Evolutionary conservation across 139 green algal species (phyloP), one percentile per base, ranked within the genome.

Genomic region (Astrephomene gubernaculifera): DNA sequence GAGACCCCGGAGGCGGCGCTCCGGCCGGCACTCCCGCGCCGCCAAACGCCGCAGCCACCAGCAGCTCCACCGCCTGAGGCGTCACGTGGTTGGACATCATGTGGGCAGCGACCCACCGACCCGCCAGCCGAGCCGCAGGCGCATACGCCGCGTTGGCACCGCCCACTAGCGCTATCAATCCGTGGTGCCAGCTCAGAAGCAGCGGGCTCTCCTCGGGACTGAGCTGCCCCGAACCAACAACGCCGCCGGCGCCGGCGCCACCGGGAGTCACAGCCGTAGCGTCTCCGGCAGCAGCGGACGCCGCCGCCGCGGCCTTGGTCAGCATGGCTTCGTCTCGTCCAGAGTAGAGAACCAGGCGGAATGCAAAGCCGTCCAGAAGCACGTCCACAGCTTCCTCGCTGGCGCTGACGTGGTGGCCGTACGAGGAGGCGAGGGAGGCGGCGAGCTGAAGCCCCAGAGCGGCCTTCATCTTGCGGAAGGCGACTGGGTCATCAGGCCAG

Each of bases 371-470:
- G 57, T 97, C 92, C 14, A 87, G 72, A 7, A 97, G 73, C 5
- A 97, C 93, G 38, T 97, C 94, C 19, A 98, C 73, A 5, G 63
- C 86, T 27, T 92, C 91, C 69, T 96, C 91, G 6, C 87, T 84
- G 5, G 90, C 88, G n/a, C 41, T 29, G 1, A 87, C 87, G 17
- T 86, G 70, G 64, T 94, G 43, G 49, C 93, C 93, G 63, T 88
- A 93, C 10, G 83, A 72, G 27, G 75, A 69, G 14, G 88, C 67
- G 27, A 98, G 87, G 29, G 83, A 70, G 44, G 81, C 63, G 0
- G 93, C 93, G 36, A 98, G 92, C 90, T 97, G 94, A 52, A 93
- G 71, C 0, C 93, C 94, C 52, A 98, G 44, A 0, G 94, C 94
- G 9, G 94, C 93, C 84, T 96, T 96, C 60, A 91, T 95, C 88